Conservation (phyloP, 805 yeast species). For the Wickerhamiella cacticola region DNA sequence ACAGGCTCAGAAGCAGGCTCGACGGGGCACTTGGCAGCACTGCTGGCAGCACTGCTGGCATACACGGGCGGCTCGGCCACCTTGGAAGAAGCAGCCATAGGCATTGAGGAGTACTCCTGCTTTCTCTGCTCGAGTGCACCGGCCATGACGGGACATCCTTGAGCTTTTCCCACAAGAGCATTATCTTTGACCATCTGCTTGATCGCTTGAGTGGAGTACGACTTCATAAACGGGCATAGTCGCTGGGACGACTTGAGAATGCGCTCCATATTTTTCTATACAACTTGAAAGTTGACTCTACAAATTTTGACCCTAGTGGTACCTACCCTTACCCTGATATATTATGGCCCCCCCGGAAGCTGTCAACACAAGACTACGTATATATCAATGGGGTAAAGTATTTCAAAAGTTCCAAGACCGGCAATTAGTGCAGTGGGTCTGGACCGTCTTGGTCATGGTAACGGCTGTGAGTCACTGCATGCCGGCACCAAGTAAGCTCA, state of each 20-base stretch:
- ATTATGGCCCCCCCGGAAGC: too few species aligned
- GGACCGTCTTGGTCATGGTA: too few species aligned
- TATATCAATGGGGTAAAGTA: too few species aligned
- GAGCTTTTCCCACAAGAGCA: slow-evolving; percentile 45
- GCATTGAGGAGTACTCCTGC: slow-evolving; percentile 29
- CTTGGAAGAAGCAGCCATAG: slow-evolving; percentile 28
- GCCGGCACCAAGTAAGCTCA: too few species aligned
- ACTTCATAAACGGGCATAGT: slow-evolving; percentile 73
- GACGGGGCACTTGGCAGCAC: neutral
- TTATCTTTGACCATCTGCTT: slow-evolving; percentile 39
- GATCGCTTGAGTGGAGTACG: slow-evolving; percentile 45
- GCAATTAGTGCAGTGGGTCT: too few species aligned
- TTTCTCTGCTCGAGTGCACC: slow-evolving; percentile 44
- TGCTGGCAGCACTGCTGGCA: slow-evolving; percentile 20
- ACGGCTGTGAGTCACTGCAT: too few species aligned
- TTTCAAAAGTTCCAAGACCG: too few species aligned
- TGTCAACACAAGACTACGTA: too few species aligned
- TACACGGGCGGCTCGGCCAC: slow-evolving; percentile 18
- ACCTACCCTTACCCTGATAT: neutral
- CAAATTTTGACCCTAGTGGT: neutral
- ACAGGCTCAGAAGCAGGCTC: neutral
- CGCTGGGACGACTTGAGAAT: slow-evolving; percentile 62
- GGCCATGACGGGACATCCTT: slow-evolving; percentile 83
- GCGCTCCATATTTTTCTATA: slow-evolving; percentile 48
- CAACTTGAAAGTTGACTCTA: neutral